Conservation (phyloP, 2,329 filamentous ascomycete species). For the Xylariomycetidae sp. region DNA sequence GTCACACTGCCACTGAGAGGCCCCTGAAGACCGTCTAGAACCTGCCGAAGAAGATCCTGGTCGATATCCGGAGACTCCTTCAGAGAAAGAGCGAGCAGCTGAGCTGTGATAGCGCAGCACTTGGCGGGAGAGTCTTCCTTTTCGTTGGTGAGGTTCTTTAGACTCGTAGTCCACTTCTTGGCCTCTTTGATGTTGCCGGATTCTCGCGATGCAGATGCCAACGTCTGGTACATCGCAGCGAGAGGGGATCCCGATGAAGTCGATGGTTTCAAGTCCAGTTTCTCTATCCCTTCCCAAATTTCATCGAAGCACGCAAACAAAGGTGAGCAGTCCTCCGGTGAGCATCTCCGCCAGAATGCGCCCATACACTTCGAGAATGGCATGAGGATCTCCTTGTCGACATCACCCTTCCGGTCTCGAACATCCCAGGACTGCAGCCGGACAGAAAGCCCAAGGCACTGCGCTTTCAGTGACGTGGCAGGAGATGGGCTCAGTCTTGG, state of each 20-base stretch:
- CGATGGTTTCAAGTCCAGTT: constrained; percentile 27
- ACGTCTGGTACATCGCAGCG: constrained; percentile 43
- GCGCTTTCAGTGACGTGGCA: constrained; percentile 53
- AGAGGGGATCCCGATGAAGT: constrained; percentile 37
- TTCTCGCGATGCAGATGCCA: constrained; percentile 44
- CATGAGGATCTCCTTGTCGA: constrained; percentile 58
- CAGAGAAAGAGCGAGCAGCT: constrained; percentile 48
- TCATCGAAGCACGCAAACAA: constrained; percentile 30
- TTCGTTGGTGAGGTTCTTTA: constrained; percentile 33
- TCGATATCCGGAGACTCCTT: constrained; percentile 36
- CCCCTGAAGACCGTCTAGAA: constrained; percentile 51
- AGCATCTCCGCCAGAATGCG: constrained; percentile 51
- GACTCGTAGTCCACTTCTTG: constrained; percentile 46
- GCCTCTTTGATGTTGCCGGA: constrained; percentile 43
- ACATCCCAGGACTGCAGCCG: constrained; percentile 62
- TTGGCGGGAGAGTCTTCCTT: constrained; percentile 41
- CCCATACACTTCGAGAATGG: constrained; percentile 58
- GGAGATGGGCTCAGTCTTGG: constrained; percentile 50
- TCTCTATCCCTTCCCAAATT: constrained; percentile 33
- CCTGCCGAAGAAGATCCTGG: constrained; percentile 38
- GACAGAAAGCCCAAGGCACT: constrained; percentile 55
- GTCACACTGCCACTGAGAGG: constrained; percentile 51
- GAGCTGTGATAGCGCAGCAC: constrained; percentile 47
- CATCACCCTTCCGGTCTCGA: constrained; percentile 51
- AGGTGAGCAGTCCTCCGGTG: constrained; percentile 32